phyloP scores from a whole-genome alignment of 345 rosid genomes.

The Citrus reticulata region DNA sequence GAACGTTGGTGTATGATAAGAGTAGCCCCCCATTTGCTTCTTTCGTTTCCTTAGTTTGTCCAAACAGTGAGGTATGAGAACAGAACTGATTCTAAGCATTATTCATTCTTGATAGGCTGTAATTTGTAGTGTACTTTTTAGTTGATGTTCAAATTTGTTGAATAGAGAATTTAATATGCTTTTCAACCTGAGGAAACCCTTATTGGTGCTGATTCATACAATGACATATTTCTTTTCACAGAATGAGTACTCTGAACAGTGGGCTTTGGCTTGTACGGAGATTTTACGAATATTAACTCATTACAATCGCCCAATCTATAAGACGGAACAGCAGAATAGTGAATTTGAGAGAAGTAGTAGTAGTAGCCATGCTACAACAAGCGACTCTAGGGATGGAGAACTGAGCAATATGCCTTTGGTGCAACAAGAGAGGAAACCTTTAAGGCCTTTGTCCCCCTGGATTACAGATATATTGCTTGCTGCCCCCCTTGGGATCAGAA shows the following conservation, averaged over 20 bases:
- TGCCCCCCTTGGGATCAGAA: slow-evolving; percentile 89
- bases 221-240: slow-evolving; percentile 28
- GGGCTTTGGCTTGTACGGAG: slow-evolving; percentile 98
- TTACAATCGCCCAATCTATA: slow-evolving; percentile 95
- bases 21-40: slow-evolving; percentile 82
- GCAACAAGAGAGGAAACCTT: slow-evolving; percentile 79
- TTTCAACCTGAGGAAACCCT: neutral
- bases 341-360: slow-evolving; percentile 49
- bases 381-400: slow-evolving; percentile 38
- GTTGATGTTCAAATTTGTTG: neutral
- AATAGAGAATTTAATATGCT: neutral
- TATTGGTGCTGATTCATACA: neutral
- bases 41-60: slow-evolving; percentile 87
- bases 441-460: slow-evolving; percentile 97
- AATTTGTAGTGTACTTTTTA: neutral
- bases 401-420: slow-evolving; percentile 34
- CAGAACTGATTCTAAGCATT: neutral
- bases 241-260: slow-evolving; percentile 96
- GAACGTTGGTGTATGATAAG: slow-evolving; percentile 74
- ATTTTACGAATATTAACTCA: slow-evolving; percentile 92
- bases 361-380: slow-evolving; percentile 41
- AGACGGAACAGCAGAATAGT: slow-evolving; percentile 53
- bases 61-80: slow-evolving; percentile 62
- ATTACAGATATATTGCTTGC: slow-evolving; percentile 90
- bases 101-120: neutral